Base-by-base conservation (phyloP, 23 red algal genomes). In the Gracilariopsis chorda region DNA sequence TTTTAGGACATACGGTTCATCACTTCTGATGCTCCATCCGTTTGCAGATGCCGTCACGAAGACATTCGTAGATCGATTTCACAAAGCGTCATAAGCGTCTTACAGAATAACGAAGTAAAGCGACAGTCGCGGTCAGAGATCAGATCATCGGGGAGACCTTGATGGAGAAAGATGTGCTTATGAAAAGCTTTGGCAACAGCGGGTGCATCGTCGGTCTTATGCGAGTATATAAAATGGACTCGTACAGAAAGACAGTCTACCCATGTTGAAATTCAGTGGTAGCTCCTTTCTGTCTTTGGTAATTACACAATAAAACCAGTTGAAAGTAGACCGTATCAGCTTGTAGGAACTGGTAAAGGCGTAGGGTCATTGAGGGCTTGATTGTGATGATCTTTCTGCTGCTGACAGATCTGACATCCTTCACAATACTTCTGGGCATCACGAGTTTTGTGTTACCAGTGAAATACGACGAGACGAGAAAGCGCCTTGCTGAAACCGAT, bases 141-240 rank as follows among this genome's bases (percentile, higher is more conserved):
- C 8, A 75, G 29, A 23, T 27, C 33, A 37, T 75, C 69, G 29
- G 69, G 8, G 33, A 75, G 41, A 39, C 69, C 69, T 7, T 75
- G 69, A n/a, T n/a, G n/a, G n/a, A n/a, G n/a, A n/a, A n/a, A n/a
- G 25, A 32, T 24, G 35, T 62, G 57, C 35, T 62, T 62, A 16
- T 24, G 35, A 32, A 32, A 32, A 24, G n/a, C n/a, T n/a, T n/a
- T n/a, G n/a, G n/a, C n/a, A n/a, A n/a, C n/a, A n/a, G n/a, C n/a
- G n/a, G n/a, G n/a, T n/a, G n/a, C n/a, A n/a, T n/a, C n/a, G n/a
- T n/a, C n/a, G n/a, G n/a, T n/a, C n/a, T n/a, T n/a, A n/a, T n/a
- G n/a, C n/a, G n/a, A n/a, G n/a, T n/a, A n/a, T n/a, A 75, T 10
- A 75, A 39, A 7, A 75, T 75, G 41, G 41, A 75, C 69, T 75